These are phyloP conservation scores for Trichosporon ovoides DNA, from an alignment of 1,284 basidiomycete genomes.

Conservation along the genomic window DNA sequence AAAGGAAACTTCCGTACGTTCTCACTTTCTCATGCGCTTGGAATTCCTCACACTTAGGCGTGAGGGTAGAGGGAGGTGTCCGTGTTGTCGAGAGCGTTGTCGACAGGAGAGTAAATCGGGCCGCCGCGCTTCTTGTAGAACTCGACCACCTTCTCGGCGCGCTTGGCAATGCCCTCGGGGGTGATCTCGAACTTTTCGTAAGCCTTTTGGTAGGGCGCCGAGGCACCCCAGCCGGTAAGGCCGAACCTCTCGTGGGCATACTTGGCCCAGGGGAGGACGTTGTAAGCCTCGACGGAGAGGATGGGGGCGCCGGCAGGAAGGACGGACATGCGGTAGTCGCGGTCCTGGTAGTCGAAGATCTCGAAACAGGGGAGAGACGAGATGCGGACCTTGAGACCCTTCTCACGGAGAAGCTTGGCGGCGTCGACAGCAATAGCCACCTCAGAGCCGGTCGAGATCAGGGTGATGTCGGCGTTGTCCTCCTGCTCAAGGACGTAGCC, in stretches of 20 bases:
- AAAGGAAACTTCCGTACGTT: not conserved
- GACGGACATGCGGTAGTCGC: slow-evolving; percentile 75
- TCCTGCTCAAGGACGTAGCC: slow-evolving; percentile 86
- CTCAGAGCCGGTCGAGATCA: slow-evolving; percentile 84
- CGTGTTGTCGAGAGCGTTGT: slow-evolving; percentile 48
- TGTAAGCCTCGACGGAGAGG: slow-evolving; percentile 78
- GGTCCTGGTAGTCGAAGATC: slow-evolving; percentile 74
- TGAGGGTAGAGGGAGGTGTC: not conserved
- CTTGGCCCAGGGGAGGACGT: slow-evolving; percentile 72
- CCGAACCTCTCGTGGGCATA: slow-evolving; percentile 87
- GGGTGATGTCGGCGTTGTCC: slow-evolving; percentile 65
- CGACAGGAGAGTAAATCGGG: slow-evolving; percentile 69
- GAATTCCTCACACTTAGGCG: not conserved
- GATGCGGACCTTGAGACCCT: slow-evolving; percentile 74
- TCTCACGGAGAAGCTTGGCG: slow-evolving; percentile 64
- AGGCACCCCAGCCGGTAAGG: slow-evolving; percentile 74
- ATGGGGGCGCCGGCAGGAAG: slow-evolving; percentile 83
- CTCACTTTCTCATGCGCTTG: not conserved
- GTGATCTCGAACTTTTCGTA: slow-evolving; percentile 69
- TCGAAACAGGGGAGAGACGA: slow-evolving; percentile 86
- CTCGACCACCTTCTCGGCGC: slow-evolving; percentile 76
- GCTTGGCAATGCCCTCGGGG: slow-evolving; percentile 63
- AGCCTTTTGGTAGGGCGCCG: slow-evolving; percentile 80
- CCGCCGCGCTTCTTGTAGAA: slow-evolving; percentile 80
- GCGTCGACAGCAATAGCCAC: slow-evolving; percentile 73